Conservation (phyloP, 2,329 filamentous ascomycete species). For the Tolypocladium guangdongense region DNA sequence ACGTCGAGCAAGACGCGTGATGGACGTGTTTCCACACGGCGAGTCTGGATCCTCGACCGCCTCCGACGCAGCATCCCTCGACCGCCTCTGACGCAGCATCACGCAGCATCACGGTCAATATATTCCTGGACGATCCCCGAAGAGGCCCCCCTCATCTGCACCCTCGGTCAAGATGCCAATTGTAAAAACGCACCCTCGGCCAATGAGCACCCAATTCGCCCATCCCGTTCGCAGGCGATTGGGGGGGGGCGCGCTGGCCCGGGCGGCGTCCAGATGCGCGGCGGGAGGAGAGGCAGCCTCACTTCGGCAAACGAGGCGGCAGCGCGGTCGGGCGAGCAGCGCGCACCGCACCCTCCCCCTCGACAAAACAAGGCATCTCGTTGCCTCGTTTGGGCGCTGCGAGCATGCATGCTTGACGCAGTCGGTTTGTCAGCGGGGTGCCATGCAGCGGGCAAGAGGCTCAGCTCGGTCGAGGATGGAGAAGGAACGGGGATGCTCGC, state of each 20-base stretch:
- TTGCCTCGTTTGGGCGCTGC: neutral
- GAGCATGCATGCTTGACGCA: neutral
- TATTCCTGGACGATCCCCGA: neutral
- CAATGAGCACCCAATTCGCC: neutral
- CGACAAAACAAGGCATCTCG: neutral
- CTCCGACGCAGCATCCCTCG: neutral
- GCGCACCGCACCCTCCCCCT: neutral
- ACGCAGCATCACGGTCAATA: too few species aligned
- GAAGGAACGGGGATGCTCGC: neutral
- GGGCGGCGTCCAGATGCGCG: neutral
- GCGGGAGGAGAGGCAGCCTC: conserved; percentile 1
- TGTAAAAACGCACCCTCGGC: neutral
- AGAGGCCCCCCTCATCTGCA: neutral
- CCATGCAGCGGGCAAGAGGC: neutral
- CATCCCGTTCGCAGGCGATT: neutral
- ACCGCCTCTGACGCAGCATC: neutral
- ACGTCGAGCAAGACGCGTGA: neutral
- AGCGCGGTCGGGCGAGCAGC: neutral
- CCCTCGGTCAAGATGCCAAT: neutral
- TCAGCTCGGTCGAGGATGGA: neutral
- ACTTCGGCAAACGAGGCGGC: neutral
- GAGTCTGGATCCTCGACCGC: neutral
- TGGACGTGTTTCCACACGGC: neutral
- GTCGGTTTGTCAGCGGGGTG: neutral
- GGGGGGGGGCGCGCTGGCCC: neutral